These are phyloP conservation scores for Botryotinia convoluta DNA, from an alignment of 2,329 filamentous ascomycete species.

Conservation along the genomic window DNA sequence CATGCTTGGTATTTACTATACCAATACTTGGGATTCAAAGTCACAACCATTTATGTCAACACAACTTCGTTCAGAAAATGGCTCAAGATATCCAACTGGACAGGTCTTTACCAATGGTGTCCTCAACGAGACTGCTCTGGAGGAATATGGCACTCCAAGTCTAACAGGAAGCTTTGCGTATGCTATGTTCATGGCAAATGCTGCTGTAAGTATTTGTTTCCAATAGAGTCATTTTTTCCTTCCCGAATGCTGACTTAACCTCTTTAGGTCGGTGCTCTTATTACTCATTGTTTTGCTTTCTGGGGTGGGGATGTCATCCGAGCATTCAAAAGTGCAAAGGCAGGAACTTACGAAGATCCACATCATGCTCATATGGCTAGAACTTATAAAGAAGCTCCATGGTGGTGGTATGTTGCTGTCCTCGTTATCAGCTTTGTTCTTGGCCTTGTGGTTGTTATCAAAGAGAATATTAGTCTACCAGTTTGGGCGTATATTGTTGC, in stretches of 20 bases:
- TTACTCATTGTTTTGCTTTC: constrained; percentile 52
- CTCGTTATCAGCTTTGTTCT: constrained; percentile 48
- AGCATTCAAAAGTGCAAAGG: constrained; percentile 47
- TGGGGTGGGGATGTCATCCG: constrained; percentile 52
- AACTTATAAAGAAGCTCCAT: constrained; percentile 46
- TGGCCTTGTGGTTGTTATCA: constrained; percentile 43
- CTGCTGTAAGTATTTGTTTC: constrained; percentile 45
- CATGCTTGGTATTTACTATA: constrained; percentile 48
- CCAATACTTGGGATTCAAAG: constrained; percentile 43
- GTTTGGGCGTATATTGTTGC: constrained; percentile 46
- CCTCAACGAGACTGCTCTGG: constrained; percentile 44
- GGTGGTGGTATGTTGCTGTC: constrained; percentile 54
- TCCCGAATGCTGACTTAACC: constrained; percentile 1
- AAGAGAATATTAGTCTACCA: constrained; percentile 40
- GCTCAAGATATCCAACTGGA: constrained; percentile 44
- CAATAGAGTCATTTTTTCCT: background rate
- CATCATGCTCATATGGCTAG: constrained; percentile 50
- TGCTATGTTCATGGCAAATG: constrained; percentile 55
- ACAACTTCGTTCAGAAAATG: constrained; percentile 41
- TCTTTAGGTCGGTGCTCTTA: constrained; percentile 53
- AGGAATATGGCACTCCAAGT: constrained; percentile 46
- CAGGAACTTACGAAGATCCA: constrained; percentile 45
- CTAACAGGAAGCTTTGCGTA: constrained; percentile 52
- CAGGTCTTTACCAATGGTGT: constrained; percentile 43
- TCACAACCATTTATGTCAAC: constrained; percentile 46